These are phyloP conservation scores for Candida freyschussii DNA, from an alignment of 1,139 yeast species.

Conservation along the genomic window DNA sequence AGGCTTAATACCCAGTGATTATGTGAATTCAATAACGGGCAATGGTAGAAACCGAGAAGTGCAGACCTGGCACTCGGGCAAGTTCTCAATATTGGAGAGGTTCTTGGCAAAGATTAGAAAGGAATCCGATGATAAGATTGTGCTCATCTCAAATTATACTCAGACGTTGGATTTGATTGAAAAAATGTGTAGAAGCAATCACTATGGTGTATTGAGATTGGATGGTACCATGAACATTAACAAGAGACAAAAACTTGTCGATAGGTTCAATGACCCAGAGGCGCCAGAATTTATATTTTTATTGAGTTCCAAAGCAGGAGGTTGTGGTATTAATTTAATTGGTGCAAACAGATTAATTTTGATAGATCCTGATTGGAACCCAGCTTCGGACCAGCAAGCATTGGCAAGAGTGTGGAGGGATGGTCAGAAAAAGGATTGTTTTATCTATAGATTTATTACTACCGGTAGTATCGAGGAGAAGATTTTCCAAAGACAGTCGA, in stretches of 20 bases:
- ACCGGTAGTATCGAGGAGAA: constrained; percentile 97
- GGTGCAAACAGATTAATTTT: constrained; percentile 91
- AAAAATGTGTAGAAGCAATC: constrained; percentile 67
- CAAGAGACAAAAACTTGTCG: constrained; percentile 91
- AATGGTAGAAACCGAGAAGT: constrained; percentile 58
- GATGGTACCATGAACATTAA: constrained; percentile 93
- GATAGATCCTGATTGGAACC: constrained; percentile 98
- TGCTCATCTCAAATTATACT: constrained; percentile 88
- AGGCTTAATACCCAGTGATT: constrained; percentile 68
- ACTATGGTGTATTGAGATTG: constrained; percentile 75
- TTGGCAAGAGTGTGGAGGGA: constrained; percentile 98
- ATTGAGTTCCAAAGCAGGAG: constrained; percentile 95
- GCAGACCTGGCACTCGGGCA: constrained; percentile 53
- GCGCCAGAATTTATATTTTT: constrained; percentile 84
- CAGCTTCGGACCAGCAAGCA: constrained; percentile 98
- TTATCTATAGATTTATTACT: constrained; percentile 85
- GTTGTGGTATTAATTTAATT: constrained; percentile 94
- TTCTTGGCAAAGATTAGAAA: constrained; percentile 70
- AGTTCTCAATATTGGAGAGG: constrained; percentile 54
- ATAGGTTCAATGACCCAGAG: constrained; percentile 84
- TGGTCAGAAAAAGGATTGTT: constrained; percentile 96
- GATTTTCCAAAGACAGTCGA: constrained; percentile 94
- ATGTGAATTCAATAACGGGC: constrained; percentile 38
- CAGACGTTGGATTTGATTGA: constrained; percentile 91
- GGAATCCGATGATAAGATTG: constrained; percentile 92